Evolutionary conservation across 1,284 basidiomycete species (phyloP), one percentile per base, ranked within the genome.

Genomic region (Athelia psychrophila): DNA sequence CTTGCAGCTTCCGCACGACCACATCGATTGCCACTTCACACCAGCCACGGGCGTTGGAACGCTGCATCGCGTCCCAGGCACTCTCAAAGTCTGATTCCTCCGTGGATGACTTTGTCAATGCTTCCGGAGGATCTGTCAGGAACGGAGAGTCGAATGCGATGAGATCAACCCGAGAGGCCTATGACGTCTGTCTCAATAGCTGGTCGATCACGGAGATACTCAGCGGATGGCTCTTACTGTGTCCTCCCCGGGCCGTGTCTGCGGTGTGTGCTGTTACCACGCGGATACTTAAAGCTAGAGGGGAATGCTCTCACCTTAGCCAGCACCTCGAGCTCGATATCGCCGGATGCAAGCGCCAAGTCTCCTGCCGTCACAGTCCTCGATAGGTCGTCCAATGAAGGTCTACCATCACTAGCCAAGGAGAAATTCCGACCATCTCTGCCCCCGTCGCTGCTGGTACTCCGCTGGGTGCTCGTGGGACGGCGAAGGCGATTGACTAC

Each of bases 121-220:
- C 44, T 6, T 57, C 57, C 9, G 53, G 40, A 10, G 74, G 71
- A 54, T 84, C 81, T 16, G 73, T 61, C 42, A 80, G 66, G 66
- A 84, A 85, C 1, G 86, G 84, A 1, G 84, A 82, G 62, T 90
- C 87, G 25, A 91, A 75, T 6, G 78, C 68, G 55, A 91, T 88
- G 44, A 90, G 75, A 63, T 88, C 84, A 33, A 72, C 65, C 25
- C 76, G 73, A 45, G 72, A 65, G 13, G 60, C 63, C 78, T 80
- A 52, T 30, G 27, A 30, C 27, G 27, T 30, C 27, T 30, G 27
- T 30, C n/a, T n/a, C 13, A 30, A 13, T 13, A 30, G 27, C 13
- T 30, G 5, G 27, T 30, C 27, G 38, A 42, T 42, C n/a, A 42
- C 16, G 38, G 16, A 22, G 8, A 8, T 42, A 42, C 5, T 8